Base-by-base conservation (phyloP, 305 asterid species). In the Salvia sclarea region DNA sequence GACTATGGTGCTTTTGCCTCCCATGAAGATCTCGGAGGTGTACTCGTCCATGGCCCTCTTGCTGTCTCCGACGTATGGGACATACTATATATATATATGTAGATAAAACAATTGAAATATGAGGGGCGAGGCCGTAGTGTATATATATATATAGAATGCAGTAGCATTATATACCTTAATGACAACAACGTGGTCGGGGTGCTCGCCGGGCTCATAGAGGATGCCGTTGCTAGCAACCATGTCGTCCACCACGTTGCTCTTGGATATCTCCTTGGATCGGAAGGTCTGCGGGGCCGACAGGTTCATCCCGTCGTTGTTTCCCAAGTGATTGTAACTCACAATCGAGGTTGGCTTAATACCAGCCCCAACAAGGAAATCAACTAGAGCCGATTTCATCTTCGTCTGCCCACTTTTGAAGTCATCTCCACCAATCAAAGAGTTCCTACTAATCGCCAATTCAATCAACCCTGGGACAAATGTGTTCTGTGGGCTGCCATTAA, bases 291-390 rank as follows among this genome's bases (percentile, higher is more conserved):
- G 97, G 22, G 98, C 98, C 0, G 97, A 91, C 1, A 93, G 83
- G 70, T 93, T 93, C 97, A 93, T 88, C 17, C 98, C 98, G 1
- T 93, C 98, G 47, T 93, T 93, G 88, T 93, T 93, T 62, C 98
- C 98, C 70, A 93, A 77, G 74, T 93, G 98, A 84, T 93, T 93
- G 81, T 93, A 93, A 83, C 97, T 93, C 83, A 93, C 98, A 0
- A 93, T 93, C 5, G 98, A 93, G 24, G 98, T 93, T 60, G 98
- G 98, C 98, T 93, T 93, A 75, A 90, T 93, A 67, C 98, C 97
- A 57, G 98, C 98, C 40, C 98, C 97, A 64, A 93, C 98, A 12
- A 93, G 97, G 81, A 93, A 93, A 82, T 93, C 98, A 43, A 93
- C 98, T 3, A 93, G 91, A 66, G 88, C 98, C 0, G 98, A 93